Conservation (phyloP, 495 filamentous ascomycete species). For the Astrocystis sublimbata region DNA sequence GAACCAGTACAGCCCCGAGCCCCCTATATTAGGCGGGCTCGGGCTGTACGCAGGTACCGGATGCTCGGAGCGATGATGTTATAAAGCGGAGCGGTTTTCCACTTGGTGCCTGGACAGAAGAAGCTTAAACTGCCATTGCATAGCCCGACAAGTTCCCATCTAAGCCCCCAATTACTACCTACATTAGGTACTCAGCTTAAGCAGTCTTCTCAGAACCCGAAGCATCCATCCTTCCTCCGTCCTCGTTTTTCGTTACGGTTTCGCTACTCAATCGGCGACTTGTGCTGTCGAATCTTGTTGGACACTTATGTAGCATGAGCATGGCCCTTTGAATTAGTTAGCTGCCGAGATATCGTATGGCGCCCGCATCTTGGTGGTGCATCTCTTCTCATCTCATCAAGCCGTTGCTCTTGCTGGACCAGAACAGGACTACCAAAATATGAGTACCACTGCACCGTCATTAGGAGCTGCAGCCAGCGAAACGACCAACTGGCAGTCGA, state of each 20-base stretch:
- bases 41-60: background rate
- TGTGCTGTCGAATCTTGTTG: background rate
- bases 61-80: constrained; percentile 5
- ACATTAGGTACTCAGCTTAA: background rate
- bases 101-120: background rate
- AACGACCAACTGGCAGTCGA: constrained; percentile 29
- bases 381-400: background rate
- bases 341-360: background rate
- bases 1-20: too few relatives aligned
- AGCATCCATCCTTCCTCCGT: background rate
- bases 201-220: background rate
- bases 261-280: background rate
- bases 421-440: background rate
- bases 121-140: background rate
- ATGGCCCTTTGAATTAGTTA: background rate
- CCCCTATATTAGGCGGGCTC: too few relatives aligned
- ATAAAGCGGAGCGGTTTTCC: background rate
- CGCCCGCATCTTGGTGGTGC: background rate
- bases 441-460: background rate
- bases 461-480: constrained; percentile 27
- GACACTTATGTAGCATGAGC: too few relatives aligned
- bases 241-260: background rate
- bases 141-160: too few relatives aligned
- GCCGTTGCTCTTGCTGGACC: background rate
- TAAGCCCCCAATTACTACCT: background rate